A percentile compares a stretch with the other conserved stretches of the same genome.
Conservation (phyloP, 495 filamentous ascomycete genomes). For the Aspergillus mulundensis region DNA sequence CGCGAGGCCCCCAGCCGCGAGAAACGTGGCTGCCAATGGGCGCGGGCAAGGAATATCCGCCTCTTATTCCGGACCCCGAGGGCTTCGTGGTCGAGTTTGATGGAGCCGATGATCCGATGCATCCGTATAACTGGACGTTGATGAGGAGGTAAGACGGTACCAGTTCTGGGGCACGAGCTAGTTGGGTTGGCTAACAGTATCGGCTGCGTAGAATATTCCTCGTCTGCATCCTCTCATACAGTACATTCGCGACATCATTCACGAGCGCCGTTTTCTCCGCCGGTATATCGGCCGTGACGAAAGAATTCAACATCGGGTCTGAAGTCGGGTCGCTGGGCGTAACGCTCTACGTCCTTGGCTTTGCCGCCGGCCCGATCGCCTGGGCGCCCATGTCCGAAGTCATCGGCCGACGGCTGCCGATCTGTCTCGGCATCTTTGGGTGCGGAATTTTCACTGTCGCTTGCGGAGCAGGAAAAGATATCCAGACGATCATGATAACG, state of each 20-base stretch:
- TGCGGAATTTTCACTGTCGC: slow-evolving; percentile 55
- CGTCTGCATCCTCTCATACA: slow-evolving; percentile 38
- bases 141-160: slow-evolving; percentile 19
- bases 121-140: slow-evolving; percentile 52
- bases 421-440: slow-evolving; percentile 47
- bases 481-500: slow-evolving; percentile 50
- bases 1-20: slow-evolving; percentile 16
- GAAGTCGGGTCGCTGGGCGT: slow-evolving; percentile 52
- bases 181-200: neutral
- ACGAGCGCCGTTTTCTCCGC: slow-evolving; percentile 52
- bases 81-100: slow-evolving; percentile 53
- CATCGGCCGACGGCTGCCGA: slow-evolving; percentile 56
- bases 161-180: neutral
- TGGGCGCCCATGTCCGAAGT: slow-evolving; percentile 75
- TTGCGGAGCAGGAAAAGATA: slow-evolving; percentile 53
- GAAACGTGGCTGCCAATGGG: slow-evolving; percentile 26
- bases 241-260: slow-evolving; percentile 52
- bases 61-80: slow-evolving; percentile 31
- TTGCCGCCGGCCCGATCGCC: slow-evolving; percentile 50
- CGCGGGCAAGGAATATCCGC: slow-evolving; percentile 37
- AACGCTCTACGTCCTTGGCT: slow-evolving; percentile 52
- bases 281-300: slow-evolving; percentile 37
- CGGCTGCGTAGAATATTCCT: slow-evolving; percentile 20
- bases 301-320: slow-evolving; percentile 42
- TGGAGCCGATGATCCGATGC: slow-evolving; percentile 43